phyloP scores from a whole-genome alignment of 768 basidiomycete genomes.

The Macrolepiota dolichaula region DNA sequence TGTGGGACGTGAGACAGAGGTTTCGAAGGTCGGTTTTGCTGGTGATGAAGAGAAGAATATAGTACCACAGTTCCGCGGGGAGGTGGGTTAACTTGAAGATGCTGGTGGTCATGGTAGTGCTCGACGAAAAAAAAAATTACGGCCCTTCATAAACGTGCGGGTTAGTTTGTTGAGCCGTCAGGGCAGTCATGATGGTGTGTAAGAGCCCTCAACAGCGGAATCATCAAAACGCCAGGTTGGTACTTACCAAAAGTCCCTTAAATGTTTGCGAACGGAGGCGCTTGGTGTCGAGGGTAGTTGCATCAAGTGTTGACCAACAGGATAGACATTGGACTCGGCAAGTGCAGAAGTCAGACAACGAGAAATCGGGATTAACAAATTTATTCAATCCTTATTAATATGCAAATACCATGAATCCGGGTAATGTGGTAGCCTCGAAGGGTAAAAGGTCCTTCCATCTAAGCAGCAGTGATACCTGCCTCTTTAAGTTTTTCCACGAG shows the following conservation, averaged over 20 bases:
- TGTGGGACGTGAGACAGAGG: background rate
- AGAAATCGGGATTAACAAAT: background rate
- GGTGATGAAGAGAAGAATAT: background rate
- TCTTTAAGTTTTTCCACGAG: constrained; percentile 86
- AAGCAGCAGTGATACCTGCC: constrained; percentile 55
- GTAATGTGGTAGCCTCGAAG: background rate
- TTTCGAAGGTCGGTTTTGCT: background rate
- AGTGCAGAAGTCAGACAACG: background rate
- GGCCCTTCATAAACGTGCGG: background rate
- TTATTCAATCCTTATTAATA: constrained; percentile 2
- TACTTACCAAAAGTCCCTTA: background rate
- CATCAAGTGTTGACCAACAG: no score
- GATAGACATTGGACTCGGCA: background rate
- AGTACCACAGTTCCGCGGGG: background rate
- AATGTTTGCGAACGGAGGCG: background rate
- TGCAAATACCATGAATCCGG: background rate
- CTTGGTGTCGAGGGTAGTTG: no score
- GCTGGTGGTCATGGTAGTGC: background rate
- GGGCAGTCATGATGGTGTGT: background rate
- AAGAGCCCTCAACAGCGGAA: background rate
- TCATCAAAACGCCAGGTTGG: background rate
- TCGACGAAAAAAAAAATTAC: background rate
- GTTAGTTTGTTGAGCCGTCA: background rate
- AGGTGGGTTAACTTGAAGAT: background rate
- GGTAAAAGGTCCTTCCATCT: background rate